Base-by-base conservation (phyloP, 495 filamentous ascomycete species). In the Talaromyces borbonicus region DNA sequence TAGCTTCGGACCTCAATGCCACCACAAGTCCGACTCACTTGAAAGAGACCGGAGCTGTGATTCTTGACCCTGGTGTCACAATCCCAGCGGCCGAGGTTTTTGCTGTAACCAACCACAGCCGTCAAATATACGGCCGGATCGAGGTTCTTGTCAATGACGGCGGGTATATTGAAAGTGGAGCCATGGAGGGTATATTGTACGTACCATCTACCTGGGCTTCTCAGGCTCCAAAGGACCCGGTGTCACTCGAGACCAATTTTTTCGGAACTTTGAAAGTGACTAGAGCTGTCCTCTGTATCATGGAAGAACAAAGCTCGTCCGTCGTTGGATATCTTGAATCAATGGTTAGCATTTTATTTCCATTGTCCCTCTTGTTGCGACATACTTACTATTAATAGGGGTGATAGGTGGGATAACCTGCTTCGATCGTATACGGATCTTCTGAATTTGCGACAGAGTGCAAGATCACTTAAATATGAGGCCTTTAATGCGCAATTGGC, bases 81-180 rank as follows among this genome's bases (percentile, higher is more conserved):
- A 30, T 48, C 8, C 6, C 46, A 3, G 35, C 29, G 33, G 4
- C 35, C 14, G 46, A 48, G n/a, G 30, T 48, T 8, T 27, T 27
- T 22, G 19, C 32, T 6, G 40, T 8, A 29, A 32, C 40, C 35
- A 39, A 41, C 16, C 33, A 39, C 9, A 36, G 26, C 23, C 35
- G 40, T 14, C 46, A 53, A n/a, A 30, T 24, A 14, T 47, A 55
- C 2, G 14, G 53, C 36, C 49, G 62, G 7, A 60, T 81, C 36
- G 75, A 80, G 49, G 68, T 80, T 14, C 49, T 82, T 32, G 70
- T 81, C n/a, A 79, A 79, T 51, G 79, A 77, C 46, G 77, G 77
- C 11, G 78, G 76, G 1, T 72, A 65, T 31, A 63, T 63, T 8
- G 67, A 64, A 22, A 62, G 57, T 18, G 60, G 57, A 4, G 55